Percentiles rank a stretch among this genome's conserved stretches.
Conservation (phyloP, 2,329 filamentous ascomycete species). For the Colletotrichum chlorophyti region DNA sequence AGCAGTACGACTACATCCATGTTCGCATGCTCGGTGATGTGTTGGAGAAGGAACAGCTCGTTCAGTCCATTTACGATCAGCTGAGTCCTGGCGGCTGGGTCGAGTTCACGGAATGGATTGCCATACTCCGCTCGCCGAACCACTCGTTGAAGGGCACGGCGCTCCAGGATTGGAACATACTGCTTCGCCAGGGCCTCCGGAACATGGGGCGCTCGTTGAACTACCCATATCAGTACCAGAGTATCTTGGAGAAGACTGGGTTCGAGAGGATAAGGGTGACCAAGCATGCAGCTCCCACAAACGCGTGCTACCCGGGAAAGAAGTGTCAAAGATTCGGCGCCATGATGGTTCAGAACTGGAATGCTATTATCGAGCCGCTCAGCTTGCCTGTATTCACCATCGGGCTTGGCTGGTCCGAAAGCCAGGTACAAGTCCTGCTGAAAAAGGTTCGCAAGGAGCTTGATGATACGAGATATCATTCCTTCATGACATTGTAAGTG, state of each 20-base stretch:
- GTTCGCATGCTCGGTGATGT: conserved; percentile 41
- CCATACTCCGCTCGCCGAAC: conserved; percentile 39
- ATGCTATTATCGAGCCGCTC: conserved; percentile 33
- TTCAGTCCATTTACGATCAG: conserved; percentile 39
- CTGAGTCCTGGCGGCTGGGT: conserved; percentile 31
- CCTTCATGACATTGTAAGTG: conserved; percentile 46
- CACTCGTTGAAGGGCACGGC: conserved; percentile 39
- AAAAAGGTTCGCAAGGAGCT: conserved; percentile 42
- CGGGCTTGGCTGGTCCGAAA: conserved; percentile 41
- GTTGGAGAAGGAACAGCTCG: conserved; percentile 33
- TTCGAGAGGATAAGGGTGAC: conserved; percentile 36
- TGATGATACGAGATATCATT: conserved; percentile 41
- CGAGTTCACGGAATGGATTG: conserved; percentile 44
- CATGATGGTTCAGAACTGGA: conserved; percentile 37
- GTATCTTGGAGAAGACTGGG: conserved; percentile 32
- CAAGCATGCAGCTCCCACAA: conserved; percentile 37
- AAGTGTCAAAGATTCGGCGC: conserved; percentile 37
- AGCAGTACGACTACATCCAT: conserved; percentile 39
- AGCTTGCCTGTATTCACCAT: conserved; percentile 46
- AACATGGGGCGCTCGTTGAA: conserved; percentile 40
- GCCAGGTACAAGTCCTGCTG: conserved; percentile 42
- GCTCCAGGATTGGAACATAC: conserved; percentile 38
- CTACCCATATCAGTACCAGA: conserved; percentile 35
- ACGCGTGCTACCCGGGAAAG: conserved; percentile 38
- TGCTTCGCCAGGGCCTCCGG: conserved; percentile 36